phyloP scores from a whole-genome alignment of 1,284 basidiomycete species.

The Anthracocystis setariae region DNA sequence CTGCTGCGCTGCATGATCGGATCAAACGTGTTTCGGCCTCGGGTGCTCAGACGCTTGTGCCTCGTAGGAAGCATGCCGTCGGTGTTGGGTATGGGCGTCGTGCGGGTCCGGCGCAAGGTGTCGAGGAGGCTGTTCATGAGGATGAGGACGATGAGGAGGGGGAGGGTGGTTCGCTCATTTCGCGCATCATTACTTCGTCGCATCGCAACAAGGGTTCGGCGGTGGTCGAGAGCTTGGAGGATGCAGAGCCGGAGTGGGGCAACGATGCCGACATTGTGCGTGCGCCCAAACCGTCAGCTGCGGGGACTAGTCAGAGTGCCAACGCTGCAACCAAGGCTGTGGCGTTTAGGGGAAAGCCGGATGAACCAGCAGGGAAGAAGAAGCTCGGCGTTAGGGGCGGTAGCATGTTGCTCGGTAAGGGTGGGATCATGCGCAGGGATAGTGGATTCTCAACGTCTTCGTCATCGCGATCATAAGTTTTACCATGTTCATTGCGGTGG shows the following conservation, averaged over 20 bases:
- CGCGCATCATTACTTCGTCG: conserved; percentile 11
- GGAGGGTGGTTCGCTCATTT: conserved; percentile 14
- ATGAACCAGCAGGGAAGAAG: background rate
- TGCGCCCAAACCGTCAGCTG: conserved; percentile 28
- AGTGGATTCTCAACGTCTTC: conserved; percentile 25
- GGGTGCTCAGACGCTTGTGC: background rate
- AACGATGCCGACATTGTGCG: conserved; percentile 45
- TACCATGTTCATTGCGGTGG: too few relatives aligned
- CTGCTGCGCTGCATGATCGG: conserved; percentile 18
- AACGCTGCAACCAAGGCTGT: background rate
- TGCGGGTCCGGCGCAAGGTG: background rate
- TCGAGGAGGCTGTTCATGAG: background rate
- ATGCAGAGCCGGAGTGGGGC: conserved; percentile 48
- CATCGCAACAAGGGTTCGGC: conserved; percentile 4
- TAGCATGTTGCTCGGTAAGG: conserved; percentile 19
- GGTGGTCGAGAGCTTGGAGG: conserved; percentile 27
- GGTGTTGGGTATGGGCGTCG: conserved; percentile 24
- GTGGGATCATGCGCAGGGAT: conserved; percentile 35
- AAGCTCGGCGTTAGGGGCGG: background rate
- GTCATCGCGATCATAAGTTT: background rate
- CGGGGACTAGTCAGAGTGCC: background rate
- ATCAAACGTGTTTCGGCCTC: conserved; percentile 3
- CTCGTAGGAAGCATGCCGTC: background rate
- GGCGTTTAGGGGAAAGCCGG: background rate
- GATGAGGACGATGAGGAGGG: background rate